phyloP scores from a whole-genome alignment of 176 grass and related monocot species.

The Luzula sylvatica region DNA sequence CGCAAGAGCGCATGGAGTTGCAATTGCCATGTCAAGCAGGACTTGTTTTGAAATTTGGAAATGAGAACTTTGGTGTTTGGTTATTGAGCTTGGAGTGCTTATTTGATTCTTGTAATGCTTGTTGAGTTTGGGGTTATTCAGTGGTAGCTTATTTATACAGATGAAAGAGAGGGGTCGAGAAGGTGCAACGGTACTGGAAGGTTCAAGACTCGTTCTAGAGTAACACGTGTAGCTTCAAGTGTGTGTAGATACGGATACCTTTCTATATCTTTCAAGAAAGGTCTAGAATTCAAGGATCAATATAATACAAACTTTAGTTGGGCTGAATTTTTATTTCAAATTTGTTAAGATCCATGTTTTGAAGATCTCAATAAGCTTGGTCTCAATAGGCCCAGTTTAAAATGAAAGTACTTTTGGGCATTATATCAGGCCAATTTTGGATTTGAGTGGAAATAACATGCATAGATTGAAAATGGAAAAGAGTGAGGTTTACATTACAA shows the following conservation, averaged over 20 bases:
- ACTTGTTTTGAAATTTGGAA: not conserved
- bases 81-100: not conserved
- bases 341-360: not conserved
- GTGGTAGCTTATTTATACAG: not conserved
- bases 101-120: slow-evolving; percentile 1
- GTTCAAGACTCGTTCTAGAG: slow-evolving; percentile 1
- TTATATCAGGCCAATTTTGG: no score
- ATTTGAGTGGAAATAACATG: not conserved
- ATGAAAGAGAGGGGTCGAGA: slow-evolving; percentile 2
- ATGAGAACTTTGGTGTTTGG: slow-evolving; percentile 3
- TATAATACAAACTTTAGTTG: not conserved
- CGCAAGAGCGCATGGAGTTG: slow-evolving; percentile 38
- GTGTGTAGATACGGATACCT: not conserved
- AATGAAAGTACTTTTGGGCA: no score
- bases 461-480: not conserved
- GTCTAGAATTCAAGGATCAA: not conserved
- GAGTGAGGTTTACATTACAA: slow-evolving; percentile 10
- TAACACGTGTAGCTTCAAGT: not conserved
- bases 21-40: slow-evolving; percentile 25
- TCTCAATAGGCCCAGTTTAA: not conserved
- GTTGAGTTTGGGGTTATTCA: not conserved
- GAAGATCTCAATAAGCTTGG: not conserved
- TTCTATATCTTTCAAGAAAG: slow-evolving; percentile 11
- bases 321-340: not conserved
- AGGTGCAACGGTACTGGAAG: not conserved